Conservation (phyloP, 2,329 filamentous ascomycete genomes). For the Pyricularia sp. region DNA sequence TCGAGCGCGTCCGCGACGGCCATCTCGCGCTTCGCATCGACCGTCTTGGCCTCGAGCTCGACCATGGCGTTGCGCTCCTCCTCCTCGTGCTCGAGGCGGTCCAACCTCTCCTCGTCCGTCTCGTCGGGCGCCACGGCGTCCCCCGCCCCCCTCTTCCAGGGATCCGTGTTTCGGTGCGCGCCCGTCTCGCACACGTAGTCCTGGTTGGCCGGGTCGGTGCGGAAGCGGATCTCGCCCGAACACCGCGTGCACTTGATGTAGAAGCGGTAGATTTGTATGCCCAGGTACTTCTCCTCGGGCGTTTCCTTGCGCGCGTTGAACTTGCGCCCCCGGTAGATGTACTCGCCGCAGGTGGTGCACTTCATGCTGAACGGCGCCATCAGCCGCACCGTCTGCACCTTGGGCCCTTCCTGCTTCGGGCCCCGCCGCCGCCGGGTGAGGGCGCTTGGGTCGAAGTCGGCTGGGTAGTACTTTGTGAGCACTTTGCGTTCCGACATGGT, state of each 20-base stretch:
- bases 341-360: conserved; percentile 35
- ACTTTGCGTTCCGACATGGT: conserved; percentile 36
- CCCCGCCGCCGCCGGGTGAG: conserved; percentile 53
- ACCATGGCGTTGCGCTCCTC: conserved; percentile 88
- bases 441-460: conserved; percentile 83
- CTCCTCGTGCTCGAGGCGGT: conserved; percentile 69
- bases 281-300: conserved; percentile 77
- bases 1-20: conserved; percentile 91
- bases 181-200: conserved; percentile 68
- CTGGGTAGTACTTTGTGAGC: conserved; percentile 32
- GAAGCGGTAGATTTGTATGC: conserved; percentile 81
- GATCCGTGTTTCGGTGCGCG: conserved; percentile 87
- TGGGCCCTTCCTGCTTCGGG: conserved; percentile 61
- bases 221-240: conserved; percentile 80
- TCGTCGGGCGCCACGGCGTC: conserved; percentile 52
- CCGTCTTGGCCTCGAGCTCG: conserved; percentile 86
- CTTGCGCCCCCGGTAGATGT: conserved; percentile 55
- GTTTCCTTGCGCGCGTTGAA: conserved; percentile 95
- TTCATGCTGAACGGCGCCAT: conserved; percentile 85
- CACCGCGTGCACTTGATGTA: conserved; percentile 87
- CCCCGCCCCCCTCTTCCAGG: conserved; percentile 63
- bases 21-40: conserved; percentile 93
- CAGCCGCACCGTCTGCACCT: conserved; percentile 76
- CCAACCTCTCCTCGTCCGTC: conserved; percentile 78
- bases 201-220: conserved; percentile 90